Percentiles rank a stretch among this genome's conserved stretches.
Evolutionary conservation across 805 yeast genomes (phyloP).

Genomic region (Candida multigemmis): DNA sequence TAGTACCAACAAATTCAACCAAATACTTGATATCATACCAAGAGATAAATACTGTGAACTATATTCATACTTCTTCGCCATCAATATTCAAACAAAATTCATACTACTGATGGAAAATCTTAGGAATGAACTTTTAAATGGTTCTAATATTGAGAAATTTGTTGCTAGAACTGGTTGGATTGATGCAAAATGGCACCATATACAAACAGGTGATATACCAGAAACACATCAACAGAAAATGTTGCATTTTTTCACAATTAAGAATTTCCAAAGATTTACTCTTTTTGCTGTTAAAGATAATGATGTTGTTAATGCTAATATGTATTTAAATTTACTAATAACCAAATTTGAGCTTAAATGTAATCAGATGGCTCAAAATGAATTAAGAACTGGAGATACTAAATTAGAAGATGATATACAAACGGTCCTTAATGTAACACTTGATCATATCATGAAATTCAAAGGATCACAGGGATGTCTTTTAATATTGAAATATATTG

Average conservation of each 20-base stretch:
- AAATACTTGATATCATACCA: constrained; percentile 10
- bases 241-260: constrained; percentile 20
- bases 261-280: constrained; percentile 15
- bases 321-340: constrained; percentile 27
- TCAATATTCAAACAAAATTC: constrained; percentile 22
- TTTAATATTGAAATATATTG: constrained; percentile 23
- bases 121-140: constrained; percentile 14
- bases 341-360: constrained; percentile 25
- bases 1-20: constrained; percentile 6
- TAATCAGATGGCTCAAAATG: constrained; percentile 3
- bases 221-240: constrained; percentile 14
- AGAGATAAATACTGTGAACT: constrained; percentile 10
- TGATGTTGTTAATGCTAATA: constrained; percentile 22
- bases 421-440: constrained; percentile 16
- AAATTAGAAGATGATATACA: constrained; percentile 12
- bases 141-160: constrained; percentile 21
- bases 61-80: constrained; percentile 18
- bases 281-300: constrained; percentile 11
- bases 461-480: constrained; percentile 25
- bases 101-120: constrained; percentile 7
- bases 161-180: constrained; percentile 27
- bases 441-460: constrained; percentile 25
- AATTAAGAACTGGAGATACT: constrained; percentile 7
- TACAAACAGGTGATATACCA: constrained; percentile 8
- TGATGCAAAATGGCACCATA: constrained; percentile 28